Evolutionary conservation across 2,329 filamentous ascomycete genomes (phyloP).

Genomic region (Penicillium brevicompactum): DNA sequence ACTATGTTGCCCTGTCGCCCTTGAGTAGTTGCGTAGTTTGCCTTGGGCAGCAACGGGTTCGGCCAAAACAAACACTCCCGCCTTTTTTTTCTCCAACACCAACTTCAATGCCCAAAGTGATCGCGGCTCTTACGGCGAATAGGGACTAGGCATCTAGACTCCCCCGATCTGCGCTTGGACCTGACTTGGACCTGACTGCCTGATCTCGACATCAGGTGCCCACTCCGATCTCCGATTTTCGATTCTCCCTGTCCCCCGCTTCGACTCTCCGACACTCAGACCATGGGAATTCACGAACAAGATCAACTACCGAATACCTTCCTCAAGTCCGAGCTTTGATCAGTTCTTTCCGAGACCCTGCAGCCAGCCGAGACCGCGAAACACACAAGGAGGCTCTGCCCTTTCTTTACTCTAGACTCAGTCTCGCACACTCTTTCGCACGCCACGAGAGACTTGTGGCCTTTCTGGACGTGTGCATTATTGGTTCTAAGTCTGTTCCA

Average conservation of each 20-base stretch:
- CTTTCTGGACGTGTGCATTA: neutral
- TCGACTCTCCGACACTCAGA: neutral
- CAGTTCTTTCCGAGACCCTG: constrained; percentile 17
- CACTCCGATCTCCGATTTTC: constrained; percentile 19
- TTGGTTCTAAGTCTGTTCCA: neutral
- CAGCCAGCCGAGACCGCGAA: constrained; percentile 15
- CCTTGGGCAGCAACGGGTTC: constrained; percentile 26
- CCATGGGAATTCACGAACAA: constrained; percentile 5
- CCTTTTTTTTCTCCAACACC: constrained; percentile 18
- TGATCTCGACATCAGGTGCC: constrained; percentile 29
- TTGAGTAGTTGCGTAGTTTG: constrained; percentile 7
- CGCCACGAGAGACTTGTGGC: neutral
- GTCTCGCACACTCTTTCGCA: neutral
- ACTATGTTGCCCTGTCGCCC: neutral
- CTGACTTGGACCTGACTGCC: constrained; percentile 29
- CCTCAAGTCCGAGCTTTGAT: constrained; percentile 11
- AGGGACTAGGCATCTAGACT: neutral
- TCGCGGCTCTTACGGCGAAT: constrained; percentile 12
- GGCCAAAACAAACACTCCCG: constrained; percentile 29
- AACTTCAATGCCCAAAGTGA: constrained; percentile 5
- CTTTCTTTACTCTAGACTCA: neutral
- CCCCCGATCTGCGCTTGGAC: constrained; percentile 25
- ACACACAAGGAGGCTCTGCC: constrained; percentile 9
- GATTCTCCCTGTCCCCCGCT: constrained; percentile 4
- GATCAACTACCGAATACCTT: constrained; percentile 4